Evolutionary conservation across 768 basidiomycete genomes (phyloP), one percentile per base, ranked within the genome.

Genomic region (Tremella fuciformis): DNA sequence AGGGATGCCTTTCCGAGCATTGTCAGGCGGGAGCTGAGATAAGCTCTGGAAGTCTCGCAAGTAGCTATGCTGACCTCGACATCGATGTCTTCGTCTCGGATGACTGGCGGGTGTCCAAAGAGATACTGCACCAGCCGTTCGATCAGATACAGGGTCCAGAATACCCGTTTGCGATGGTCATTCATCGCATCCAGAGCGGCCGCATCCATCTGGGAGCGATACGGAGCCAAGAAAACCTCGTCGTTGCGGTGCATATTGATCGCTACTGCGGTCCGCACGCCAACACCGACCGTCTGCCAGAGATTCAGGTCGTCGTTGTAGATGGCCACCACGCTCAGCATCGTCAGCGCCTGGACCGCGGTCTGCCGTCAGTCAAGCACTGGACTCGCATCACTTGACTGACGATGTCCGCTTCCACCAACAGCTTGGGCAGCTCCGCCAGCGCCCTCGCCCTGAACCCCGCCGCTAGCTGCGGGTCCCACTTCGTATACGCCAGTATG

Each of bases 121-220:
- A 53, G 58, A 38, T 49, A 54, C 29, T 46, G 34, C 11, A 47
- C 25, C 46, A 63, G 38, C 21, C 61, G 50, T 29, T 63, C 61
- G 13, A 58, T 22, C 24, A 42, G 38, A 25, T 63, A 63, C 7
- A 63, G 47, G 6, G 61, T 50, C 61, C 61, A 63, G 47, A 63
- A 63, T 22, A 63, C 42, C 18, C 49, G 48, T 29, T 54, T 58
- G 22, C 61, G 53, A 21, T 37, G 18, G 19, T 59, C 46, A 21
- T 63, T 61, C 21, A 53, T 57, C 21, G 34, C n/a, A 39, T 49
- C 16, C 11, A 49, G n/a, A 4, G 16, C 44, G 3, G 13, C 22
- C 29, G 38, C 16, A 26, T 53, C 25, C 21, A 40, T n/a, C 1
- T 42, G n/a, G 9, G 13, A 21, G 25, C 21, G 18, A 11, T 48